Evolutionary conservation across 176 grass and related monocot species (phyloP).

Genomic region (Cenchrus americanus): DNA sequence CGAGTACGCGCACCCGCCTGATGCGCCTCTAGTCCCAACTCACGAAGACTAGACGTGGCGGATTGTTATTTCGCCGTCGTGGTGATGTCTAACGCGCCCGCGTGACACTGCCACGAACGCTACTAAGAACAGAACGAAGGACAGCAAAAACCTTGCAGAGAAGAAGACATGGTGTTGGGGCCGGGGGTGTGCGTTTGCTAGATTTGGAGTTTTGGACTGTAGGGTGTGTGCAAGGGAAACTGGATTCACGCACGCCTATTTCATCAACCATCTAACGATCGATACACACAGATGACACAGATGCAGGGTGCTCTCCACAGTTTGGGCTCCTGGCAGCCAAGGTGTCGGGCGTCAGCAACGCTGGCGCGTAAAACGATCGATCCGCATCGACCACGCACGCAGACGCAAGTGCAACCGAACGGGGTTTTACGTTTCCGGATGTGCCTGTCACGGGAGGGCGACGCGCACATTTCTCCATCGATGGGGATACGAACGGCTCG

Average conservation of each 20-base stretch:
- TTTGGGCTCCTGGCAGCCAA: background rate
- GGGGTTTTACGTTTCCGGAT: background rate
- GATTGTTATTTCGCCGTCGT: no score
- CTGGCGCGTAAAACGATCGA: background rate
- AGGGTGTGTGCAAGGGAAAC: background rate
- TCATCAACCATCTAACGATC: background rate
- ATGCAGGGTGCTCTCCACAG: background rate
- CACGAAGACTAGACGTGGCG: no score
- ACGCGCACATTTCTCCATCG: background rate
- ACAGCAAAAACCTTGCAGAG: background rate
- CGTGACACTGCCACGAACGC: background rate
- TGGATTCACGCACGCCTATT: background rate
- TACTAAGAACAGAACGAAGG: background rate
- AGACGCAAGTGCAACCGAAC: background rate
- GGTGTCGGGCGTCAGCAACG: background rate
- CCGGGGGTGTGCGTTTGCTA: background rate
- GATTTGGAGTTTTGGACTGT: background rate
- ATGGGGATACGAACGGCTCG: background rate
- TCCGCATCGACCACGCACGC: background rate
- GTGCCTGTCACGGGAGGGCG: constrained; percentile 22
- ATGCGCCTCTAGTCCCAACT: no score
- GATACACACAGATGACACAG: no score
- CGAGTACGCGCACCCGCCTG: no score
- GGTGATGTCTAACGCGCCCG: no score
- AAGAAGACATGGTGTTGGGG: background rate